These are phyloP conservation scores for Zymoseptoria ardabiliae DNA, from an alignment of 2,329 filamentous ascomycete species.

Conservation along the genomic window DNA sequence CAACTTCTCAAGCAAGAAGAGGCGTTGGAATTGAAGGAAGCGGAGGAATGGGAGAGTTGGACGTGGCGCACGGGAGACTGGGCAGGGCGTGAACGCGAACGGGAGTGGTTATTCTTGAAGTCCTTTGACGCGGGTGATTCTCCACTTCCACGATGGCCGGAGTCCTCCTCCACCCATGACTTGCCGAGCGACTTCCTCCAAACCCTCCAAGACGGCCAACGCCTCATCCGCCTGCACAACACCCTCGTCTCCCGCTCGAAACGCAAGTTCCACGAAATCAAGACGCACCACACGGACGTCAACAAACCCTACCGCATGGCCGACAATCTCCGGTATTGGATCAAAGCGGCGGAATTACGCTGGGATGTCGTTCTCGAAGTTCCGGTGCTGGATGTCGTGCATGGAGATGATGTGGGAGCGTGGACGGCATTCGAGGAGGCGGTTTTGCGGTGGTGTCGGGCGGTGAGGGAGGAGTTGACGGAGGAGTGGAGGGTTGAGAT, in stretches of 20 bases:
- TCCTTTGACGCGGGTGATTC: slow-evolving; percentile 60
- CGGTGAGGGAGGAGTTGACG: slow-evolving; percentile 75
- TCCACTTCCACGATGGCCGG: slow-evolving; percentile 62
- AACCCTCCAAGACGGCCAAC: slow-evolving; percentile 68
- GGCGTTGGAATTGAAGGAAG: slow-evolving; percentile 66
- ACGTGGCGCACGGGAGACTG: slow-evolving; percentile 72
- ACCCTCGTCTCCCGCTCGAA: slow-evolving; percentile 76
- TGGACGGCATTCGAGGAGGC: slow-evolving; percentile 81
- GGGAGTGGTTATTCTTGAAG: slow-evolving; percentile 73
- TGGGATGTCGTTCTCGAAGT: slow-evolving; percentile 82
- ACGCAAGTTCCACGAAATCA: slow-evolving; percentile 82
- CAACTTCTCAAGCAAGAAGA: slow-evolving; percentile 71
- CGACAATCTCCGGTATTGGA: slow-evolving; percentile 92
- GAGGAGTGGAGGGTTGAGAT: slow-evolving; percentile 54
- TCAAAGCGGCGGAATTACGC: slow-evolving; percentile 87
- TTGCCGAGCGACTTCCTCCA: slow-evolving; percentile 60
- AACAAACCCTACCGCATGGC: slow-evolving; percentile 88
- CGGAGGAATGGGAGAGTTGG: slow-evolving; percentile 63
- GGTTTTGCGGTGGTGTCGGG: slow-evolving; percentile 73
- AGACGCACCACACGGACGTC: slow-evolving; percentile 82
- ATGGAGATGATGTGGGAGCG: slow-evolving; percentile 55
- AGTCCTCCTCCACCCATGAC: slow-evolving; percentile 25
- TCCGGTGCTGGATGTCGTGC: slow-evolving; percentile 80
- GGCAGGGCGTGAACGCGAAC: slow-evolving; percentile 63
- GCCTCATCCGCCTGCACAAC: slow-evolving; percentile 84